Base-by-base conservation (phyloP, 2,329 filamentous ascomycete genomes). In the Volutella citrinella region DNA sequence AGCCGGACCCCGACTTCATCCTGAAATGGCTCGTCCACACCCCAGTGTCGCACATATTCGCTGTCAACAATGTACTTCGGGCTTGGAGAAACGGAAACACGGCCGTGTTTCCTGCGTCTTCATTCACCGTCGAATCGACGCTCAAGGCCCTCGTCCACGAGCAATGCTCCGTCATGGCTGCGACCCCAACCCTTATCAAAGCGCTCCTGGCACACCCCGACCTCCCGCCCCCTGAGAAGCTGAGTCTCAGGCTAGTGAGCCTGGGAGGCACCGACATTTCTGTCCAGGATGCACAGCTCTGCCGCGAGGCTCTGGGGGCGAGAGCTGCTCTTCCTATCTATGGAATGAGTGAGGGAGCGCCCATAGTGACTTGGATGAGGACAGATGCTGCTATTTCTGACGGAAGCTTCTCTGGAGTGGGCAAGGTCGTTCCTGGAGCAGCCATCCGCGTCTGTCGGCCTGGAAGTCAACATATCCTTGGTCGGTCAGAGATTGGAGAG, bases 331-430 rank as follows among this genome's bases (percentile, higher is more conserved):
- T 60, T n/a, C 60, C 64, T 27, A 60, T 54, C 10, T 70, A 67
- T 42, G 66, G 68, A 2, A 68, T 72, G 67, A 69, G 64, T 15
- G 67, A 71, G 40, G 63, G 62, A 3, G 63, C 61, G 10, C 64
- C 63, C 3, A 47, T 65, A 4, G 49, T 68, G 19, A 66, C 63
- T n/a, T 69, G 64, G 63, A 46, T 42, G 22, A 54, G 50, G 34
- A 46, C 32, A 23, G 61, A 57, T 40, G 47, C 38, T 32, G 53
- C 48, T 30, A 51, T 56, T 21, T 45, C 34, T 7, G 56, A 52
- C 29, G 64, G 48, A 25, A 59, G 51, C 35, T 56, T 68, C 38
- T 52, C 64, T 5, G 59, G 65, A n/a, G 63, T 65, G 5, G 68
- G 68, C 7, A 64, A 60, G 22, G 54, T 61, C 10, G 57, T 65